Evolutionary conservation across 805 yeast species (phyloP).

Genomic region (Clavispora fructus): DNA sequence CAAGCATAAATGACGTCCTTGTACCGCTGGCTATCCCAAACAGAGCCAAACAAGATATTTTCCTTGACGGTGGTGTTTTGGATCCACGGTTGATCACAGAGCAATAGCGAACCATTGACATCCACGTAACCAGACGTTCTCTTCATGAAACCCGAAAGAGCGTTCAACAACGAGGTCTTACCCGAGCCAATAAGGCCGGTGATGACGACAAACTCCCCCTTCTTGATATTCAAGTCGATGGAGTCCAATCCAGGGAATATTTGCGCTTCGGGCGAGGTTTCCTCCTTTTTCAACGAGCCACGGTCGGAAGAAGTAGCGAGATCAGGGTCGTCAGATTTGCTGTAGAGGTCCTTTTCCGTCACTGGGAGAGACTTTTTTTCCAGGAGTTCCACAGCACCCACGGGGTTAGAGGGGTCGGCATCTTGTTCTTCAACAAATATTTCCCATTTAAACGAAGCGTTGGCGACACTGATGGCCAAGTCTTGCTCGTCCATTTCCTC

Average conservation of each 20-base stretch:
- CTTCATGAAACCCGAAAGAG: constrained; percentile 69
- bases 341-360: neutral
- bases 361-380: neutral
- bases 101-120: constrained; percentile 47
- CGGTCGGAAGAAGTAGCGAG: constrained; percentile 1
- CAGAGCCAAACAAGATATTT: constrained; percentile 64
- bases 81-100: constrained; percentile 75
- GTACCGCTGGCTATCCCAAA: constrained; percentile 48
- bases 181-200: constrained; percentile 85
- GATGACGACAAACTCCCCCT: constrained; percentile 68
- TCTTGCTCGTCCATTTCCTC: constrained; percentile 20
- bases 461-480: constrained; percentile 43
- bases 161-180: constrained; percentile 65
- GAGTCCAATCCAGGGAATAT: constrained; percentile 42
- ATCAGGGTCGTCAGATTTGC: neutral
- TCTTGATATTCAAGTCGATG: constrained; percentile 48
- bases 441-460: constrained; percentile 70
- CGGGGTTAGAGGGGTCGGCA: neutral
- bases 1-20: constrained; percentile 56
- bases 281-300: neutral
- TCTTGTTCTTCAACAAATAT: constrained; percentile 10
- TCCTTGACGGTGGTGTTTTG: constrained; percentile 75
- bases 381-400: neutral
- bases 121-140: constrained; percentile 46
- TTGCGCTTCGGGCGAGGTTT: constrained; percentile 16